phyloP scores from a whole-genome alignment of 192 early-diverging fungal genomes.

The Backusella liffmaniae region DNA sequence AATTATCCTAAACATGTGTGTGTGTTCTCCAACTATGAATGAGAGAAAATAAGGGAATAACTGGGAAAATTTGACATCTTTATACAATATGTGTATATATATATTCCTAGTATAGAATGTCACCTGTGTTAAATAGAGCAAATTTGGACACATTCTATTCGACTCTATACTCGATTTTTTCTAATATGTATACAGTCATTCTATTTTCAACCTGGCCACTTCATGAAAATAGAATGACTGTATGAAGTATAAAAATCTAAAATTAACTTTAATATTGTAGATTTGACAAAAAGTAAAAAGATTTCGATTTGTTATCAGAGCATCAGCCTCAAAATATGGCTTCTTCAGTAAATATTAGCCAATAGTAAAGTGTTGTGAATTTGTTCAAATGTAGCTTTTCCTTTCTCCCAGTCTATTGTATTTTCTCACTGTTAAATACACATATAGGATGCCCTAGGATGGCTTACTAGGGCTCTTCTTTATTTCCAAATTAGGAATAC shows the following conservation, averaged over 20 bases:
- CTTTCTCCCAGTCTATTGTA: background rate
- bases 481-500: no score
- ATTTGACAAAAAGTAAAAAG: background rate
- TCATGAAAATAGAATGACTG: no score
- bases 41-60: background rate
- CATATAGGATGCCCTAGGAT: no score
- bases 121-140: background rate
- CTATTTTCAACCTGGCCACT: no score
- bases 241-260: background rate
- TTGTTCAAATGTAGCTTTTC: background rate
- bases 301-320: background rate
- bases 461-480: no score
- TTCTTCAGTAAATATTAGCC: background rate
- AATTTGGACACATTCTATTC: background rate
- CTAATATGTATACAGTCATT: no score
- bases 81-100: background rate
- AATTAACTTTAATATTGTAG: no score
- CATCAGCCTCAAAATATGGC: background rate
- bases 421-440: background rate
- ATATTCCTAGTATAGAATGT: background rate
- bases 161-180: background rate
- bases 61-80: background rate
- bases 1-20: background rate
- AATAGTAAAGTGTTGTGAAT: background rate
- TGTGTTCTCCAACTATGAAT: background rate